Evolutionary conservation across 805 yeast species (phyloP).

Genomic region (Priceomyces fermenticarens): DNA sequence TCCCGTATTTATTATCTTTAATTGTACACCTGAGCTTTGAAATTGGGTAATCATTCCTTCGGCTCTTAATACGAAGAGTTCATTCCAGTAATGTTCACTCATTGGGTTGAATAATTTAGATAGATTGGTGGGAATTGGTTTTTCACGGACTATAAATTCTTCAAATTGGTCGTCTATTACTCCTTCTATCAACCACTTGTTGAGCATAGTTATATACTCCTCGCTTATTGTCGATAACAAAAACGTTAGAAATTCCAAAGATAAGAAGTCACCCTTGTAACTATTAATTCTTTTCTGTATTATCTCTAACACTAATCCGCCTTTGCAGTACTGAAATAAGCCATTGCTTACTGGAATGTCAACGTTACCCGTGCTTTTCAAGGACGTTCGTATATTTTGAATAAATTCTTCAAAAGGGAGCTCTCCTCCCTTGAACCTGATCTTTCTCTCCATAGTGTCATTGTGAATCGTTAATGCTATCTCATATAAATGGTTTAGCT

Average conservation of each 20-base stretch:
- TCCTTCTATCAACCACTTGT: slow-evolving; percentile 79
- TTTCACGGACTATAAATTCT: slow-evolving; percentile 73
- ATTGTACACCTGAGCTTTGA: slow-evolving; percentile 48
- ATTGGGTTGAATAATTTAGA: slow-evolving; percentile 28
- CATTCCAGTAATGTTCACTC: slow-evolving; percentile 68
- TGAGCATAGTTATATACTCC: slow-evolving; percentile 65
- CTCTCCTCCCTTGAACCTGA: slow-evolving; percentile 12
- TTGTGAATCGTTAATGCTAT: slow-evolving; percentile 50
- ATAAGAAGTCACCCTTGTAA: slow-evolving; percentile 63
- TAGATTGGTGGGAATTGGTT: slow-evolving; percentile 24
- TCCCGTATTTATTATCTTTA: slow-evolving; percentile 76
- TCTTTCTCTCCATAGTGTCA: slow-evolving; percentile 38
- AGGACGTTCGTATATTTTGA: slow-evolving; percentile 38
- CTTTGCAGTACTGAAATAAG: slow-evolving; percentile 59
- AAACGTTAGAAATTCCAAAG: slow-evolving; percentile 48
- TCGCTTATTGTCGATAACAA: slow-evolving; percentile 58
- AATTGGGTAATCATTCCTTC: slow-evolving; percentile 77
- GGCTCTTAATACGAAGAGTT: slow-evolving; percentile 66
- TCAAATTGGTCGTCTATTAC: slow-evolving; percentile 71
- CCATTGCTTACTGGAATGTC: slow-evolving; percentile 50
- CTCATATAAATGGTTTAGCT: slow-evolving; percentile 55
- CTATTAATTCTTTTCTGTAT: slow-evolving; percentile 56
- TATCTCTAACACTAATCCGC: slow-evolving; percentile 68
- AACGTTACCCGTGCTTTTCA: slow-evolving; percentile 42
- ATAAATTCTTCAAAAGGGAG: slow-evolving; percentile 28